Percentiles rank a stretch among this genome's conserved stretches.
phyloP scores from a whole-genome alignment of 1,284 basidiomycete genomes.

The Phylloporus gajari region DNA sequence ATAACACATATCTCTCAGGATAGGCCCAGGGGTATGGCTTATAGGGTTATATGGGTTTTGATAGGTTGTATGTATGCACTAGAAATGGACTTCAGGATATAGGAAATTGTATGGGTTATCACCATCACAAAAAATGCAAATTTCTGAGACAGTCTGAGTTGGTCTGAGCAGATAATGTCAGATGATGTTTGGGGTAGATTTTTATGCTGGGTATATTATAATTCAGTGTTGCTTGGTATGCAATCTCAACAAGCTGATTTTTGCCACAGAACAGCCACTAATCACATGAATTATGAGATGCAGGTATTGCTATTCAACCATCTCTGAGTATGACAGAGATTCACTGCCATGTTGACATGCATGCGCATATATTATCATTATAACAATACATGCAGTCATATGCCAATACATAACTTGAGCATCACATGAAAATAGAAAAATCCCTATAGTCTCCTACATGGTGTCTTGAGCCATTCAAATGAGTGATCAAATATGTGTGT shows the following conservation, averaged over 20 bases:
- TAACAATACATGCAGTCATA: neutral
- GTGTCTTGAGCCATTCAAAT: no score
- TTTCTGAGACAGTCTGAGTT: neutral
- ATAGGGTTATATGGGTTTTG: no score
- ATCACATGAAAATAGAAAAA: neutral
- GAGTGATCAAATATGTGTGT: no score
- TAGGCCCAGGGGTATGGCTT: no score
- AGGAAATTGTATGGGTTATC: no score
- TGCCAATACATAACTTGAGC: neutral
- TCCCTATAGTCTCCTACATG: neutral
- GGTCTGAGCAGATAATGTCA: neutral
- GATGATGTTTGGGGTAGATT: neutral
- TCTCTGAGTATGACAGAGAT: neutral
- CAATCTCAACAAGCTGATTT: conserved; percentile 2
- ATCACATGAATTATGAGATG: neutral
- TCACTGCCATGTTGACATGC: neutral
- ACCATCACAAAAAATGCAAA: neutral
- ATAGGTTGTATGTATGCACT: no score
- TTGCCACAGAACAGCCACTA: neutral
- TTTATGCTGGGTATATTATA: neutral
- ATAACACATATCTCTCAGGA: no score
- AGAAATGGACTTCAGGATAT: no score
- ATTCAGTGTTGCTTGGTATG: neutral
- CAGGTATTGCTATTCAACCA: neutral
- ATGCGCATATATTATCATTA: neutral